phyloP scores from a whole-genome alignment of 2,329 filamentous ascomycete species.

The Polychaeton citri region DNA sequence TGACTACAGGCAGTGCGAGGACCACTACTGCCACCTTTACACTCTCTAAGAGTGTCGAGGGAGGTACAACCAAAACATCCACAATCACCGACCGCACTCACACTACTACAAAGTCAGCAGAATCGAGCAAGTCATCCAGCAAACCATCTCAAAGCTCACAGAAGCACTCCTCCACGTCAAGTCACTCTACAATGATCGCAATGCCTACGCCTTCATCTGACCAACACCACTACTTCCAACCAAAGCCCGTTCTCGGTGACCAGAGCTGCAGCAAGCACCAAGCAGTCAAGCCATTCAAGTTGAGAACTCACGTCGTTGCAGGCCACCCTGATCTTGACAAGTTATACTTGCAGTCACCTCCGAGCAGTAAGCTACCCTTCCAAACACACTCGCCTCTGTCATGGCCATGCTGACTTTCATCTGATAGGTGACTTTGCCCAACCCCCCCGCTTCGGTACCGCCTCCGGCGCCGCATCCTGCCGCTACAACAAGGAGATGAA shows the following conservation, averaged over 20 bases:
- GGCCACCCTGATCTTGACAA: background rate
- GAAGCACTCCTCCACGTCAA: too few species aligned
- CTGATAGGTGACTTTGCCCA: too few species aligned
- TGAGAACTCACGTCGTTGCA: background rate
- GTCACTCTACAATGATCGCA: background rate
- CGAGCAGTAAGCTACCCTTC: background rate
- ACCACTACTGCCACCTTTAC: too few species aligned
- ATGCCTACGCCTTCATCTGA: background rate
- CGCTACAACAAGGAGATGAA: background rate
- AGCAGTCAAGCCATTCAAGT: background rate
- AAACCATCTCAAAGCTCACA: too few species aligned
- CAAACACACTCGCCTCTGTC: too few species aligned
- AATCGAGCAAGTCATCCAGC: too few species aligned
- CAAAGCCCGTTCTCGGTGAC: background rate
- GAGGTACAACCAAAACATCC: too few species aligned
- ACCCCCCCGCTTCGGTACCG: background rate
- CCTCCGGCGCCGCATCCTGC: background rate
- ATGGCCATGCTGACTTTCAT: too few species aligned
- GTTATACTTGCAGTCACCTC: background rate
- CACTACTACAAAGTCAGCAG: too few species aligned
- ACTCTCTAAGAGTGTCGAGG: too few species aligned
- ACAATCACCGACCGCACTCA: too few species aligned
- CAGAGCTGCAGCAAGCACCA: background rate
- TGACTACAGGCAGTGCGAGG: too few species aligned
- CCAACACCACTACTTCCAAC: background rate